A percentile compares a stretch with the other conserved stretches of the same genome.
phyloP scores from a whole-genome alignment of 2,329 filamentous ascomycete genomes.

The Trichoderma lentiforme region DNA sequence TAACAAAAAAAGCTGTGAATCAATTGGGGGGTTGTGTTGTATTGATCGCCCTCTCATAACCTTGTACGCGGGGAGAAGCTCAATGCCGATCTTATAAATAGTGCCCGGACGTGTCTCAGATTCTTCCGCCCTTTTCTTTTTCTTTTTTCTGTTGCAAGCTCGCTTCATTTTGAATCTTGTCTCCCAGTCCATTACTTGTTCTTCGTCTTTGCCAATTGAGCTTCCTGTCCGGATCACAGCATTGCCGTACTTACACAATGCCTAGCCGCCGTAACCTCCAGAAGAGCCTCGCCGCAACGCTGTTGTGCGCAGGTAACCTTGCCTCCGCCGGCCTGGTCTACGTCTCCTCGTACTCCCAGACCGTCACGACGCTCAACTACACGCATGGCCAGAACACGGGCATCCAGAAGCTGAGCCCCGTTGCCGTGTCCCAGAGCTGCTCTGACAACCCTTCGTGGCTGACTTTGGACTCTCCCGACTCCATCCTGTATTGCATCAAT shows the following conservation, averaged over 20 bases:
- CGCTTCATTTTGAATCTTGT: not conserved
- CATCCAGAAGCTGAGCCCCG: constrained; percentile 36
- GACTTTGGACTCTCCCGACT: constrained; percentile 48
- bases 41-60: not conserved
- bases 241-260: not conserved
- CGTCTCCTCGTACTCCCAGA: constrained; percentile 48
- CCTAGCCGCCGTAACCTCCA: not conserved
- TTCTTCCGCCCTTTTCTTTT: not conserved
- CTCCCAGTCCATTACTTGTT: not conserved
- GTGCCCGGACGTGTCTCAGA: not conserved
- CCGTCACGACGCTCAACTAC: constrained; percentile 47
- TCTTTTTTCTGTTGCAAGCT: not conserved
- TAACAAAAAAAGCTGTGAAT: not conserved
- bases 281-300: constrained; percentile 19
- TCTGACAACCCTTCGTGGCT: constrained; percentile 58
- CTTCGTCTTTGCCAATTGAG: not conserved
- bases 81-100: constrained; percentile 15
- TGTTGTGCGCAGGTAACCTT: constrained; percentile 23
- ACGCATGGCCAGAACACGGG: constrained; percentile 23
- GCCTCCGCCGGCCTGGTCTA: constrained; percentile 42
- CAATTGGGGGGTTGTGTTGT: not conserved
- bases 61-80: not conserved
- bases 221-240: not conserved
- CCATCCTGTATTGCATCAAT: constrained; percentile 57
- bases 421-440: constrained; percentile 46